Base-by-base conservation (phyloP, 148 eudicot genomes). In the Camellia lanceoleosa region DNA sequence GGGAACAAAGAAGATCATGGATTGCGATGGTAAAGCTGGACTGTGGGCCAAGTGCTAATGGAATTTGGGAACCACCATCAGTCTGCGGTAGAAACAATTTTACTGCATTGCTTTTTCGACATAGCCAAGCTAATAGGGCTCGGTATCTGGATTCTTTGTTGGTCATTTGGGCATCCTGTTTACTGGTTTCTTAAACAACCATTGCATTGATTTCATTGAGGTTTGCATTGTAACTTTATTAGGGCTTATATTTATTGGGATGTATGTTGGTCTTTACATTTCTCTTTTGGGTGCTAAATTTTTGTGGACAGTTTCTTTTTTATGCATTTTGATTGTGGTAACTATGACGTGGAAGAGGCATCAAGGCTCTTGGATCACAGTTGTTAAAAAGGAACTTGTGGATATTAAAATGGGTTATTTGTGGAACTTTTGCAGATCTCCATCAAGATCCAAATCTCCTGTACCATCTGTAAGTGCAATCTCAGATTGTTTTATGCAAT, bases 341-440 rank as follows among this genome's bases (percentile, higher is more conserved):
- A 87, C 86, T 83, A 85, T 89, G 88, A 84, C 80, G 84, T 90
- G 87, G 89, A 86, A 88, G 88, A 84, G 91, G 90, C 88, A 88
- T 87, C 91, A 80, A 83, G 88, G 92, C 90, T 90, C 87, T 87
- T 90, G 90, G 87, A 84, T 85, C 86, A 85, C 81, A 85, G 84
- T 90, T 85, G 84, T 23, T 23, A 79, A 87, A 87, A 82, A 86
- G 30, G 90, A 86, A 85, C 87, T 73, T 75, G 81, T 88, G 89
- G 93, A 85, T 87, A 82, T 88, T 88, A 87, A 92, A 84, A 71
- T 91, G 20, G 87, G 77, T 87, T 90, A 82, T 91, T 92, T 91
- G 83, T 92, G 95, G 92, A 92, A 92, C 91, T 94, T 94, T 92
- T 91, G 95, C 98, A 94, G 98, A 92, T 92, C 98, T 79, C 97